phyloP scores from a whole-genome alignment of 2,329 filamentous ascomycete genomes.

The Leptosphaerulina australis region DNA sequence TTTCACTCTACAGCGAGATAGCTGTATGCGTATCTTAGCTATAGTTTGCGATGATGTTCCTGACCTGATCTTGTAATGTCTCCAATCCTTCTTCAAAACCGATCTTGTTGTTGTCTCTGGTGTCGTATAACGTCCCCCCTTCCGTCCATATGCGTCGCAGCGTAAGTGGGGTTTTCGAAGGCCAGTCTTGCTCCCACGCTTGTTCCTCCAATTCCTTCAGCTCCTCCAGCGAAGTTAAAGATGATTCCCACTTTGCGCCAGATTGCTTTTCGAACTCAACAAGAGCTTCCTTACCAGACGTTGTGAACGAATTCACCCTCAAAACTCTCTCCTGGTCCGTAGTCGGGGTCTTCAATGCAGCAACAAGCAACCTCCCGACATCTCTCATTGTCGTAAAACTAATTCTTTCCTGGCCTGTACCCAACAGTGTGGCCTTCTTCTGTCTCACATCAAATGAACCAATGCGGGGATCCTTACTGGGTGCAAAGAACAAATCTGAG shows the following conservation, averaged over 20 bases:
- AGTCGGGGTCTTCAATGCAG: conserved; percentile 62
- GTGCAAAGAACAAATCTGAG: conserved; percentile 65
- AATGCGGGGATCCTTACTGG: conserved; percentile 48
- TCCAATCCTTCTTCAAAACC: conserved; percentile 55
- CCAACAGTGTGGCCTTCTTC: conserved; percentile 66
- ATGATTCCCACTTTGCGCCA: conserved; percentile 61
- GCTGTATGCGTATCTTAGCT: background rate
- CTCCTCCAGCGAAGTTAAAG: conserved; percentile 59
- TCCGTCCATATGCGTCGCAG: conserved; percentile 74
- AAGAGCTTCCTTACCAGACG: conserved; percentile 66
- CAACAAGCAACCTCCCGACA: conserved; percentile 70
- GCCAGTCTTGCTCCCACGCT: conserved; percentile 61
- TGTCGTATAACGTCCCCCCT: conserved; percentile 72
- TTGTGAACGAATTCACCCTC: conserved; percentile 74
- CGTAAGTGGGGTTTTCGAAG: conserved; percentile 63
- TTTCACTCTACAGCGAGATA: too few relatives aligned
- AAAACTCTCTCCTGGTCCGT: conserved; percentile 60
- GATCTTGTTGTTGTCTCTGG: conserved; percentile 68
- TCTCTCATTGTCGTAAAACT: conserved; percentile 75
- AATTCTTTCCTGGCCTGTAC: conserved; percentile 65
- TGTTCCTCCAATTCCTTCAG: conserved; percentile 64
- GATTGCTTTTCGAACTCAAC: conserved; percentile 73
- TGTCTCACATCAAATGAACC: conserved; percentile 65
- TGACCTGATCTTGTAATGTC: conserved; percentile 57
- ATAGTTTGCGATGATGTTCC: conserved; percentile 25